Percentiles rank a stretch among this genome's conserved stretches.
Evolutionary conservation across 2,329 filamentous ascomycete species (phyloP).

Genomic region (Plenodomus lindquistii): DNA sequence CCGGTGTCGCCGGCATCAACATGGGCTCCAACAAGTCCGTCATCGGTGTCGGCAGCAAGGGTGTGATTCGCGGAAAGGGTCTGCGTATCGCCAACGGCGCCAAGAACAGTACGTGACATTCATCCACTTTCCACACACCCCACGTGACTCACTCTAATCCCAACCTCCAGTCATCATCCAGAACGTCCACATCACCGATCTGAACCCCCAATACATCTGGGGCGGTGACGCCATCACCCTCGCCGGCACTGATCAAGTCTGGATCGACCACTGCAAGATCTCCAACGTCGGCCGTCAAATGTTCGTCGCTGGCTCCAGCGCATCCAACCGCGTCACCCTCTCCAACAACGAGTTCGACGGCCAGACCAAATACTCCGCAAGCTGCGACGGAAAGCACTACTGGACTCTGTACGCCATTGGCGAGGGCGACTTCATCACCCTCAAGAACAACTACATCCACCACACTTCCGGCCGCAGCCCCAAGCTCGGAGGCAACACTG

Average conservation of each 20-base stretch:
- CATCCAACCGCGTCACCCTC: conserved; percentile 17
- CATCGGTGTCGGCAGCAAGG: conserved; percentile 44
- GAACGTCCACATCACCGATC: conserved; percentile 45
- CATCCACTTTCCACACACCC: too few species aligned
- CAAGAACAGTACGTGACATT: conserved; percentile 26
- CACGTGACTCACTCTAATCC: too few species aligned
- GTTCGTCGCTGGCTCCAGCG: conserved; percentile 14
- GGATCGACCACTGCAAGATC: conserved; percentile 36
- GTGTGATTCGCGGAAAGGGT: conserved; percentile 36
- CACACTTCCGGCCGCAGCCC: conserved; percentile 20
- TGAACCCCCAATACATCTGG: conserved; percentile 46
- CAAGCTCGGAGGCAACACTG: conserved; percentile 14
- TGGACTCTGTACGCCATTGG: conserved; percentile 20
- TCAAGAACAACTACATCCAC: conserved; percentile 23
- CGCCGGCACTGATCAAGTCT: conserved; percentile 33
- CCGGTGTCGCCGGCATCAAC: conserved; percentile 26
- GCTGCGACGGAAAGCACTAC: conserved; percentile 23
- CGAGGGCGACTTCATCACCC: conserved; percentile 15
- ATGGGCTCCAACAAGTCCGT: conserved; percentile 48
- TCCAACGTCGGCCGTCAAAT: conserved; percentile 19
- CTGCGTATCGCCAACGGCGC: conserved; percentile 14
- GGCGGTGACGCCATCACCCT: conserved; percentile 44
- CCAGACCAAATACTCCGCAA: conserved; percentile 14
- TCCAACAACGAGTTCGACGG: conserved; percentile 25
- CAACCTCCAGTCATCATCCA: conserved; percentile 41